Evolutionary conservation across 116 monocot genomes (phyloP), one percentile per base, ranked within the genome.

Genomic region (Posidonia oceanica): DNA sequence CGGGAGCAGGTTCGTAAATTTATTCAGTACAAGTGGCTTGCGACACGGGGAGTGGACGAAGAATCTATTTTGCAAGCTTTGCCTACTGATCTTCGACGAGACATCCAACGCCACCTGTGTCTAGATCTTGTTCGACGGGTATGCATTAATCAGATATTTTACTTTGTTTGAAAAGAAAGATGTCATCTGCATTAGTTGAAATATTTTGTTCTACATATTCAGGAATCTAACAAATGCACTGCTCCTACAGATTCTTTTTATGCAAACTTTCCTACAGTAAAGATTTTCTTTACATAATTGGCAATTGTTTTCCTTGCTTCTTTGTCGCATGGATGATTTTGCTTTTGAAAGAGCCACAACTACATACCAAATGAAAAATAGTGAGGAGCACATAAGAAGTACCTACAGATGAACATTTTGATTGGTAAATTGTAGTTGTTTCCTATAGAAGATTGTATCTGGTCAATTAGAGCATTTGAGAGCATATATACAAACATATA

Each of bases 21-120:
- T 80, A 73, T 84, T 38, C 93, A 86, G 59, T 93, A 88, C 75
- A 88, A 86, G 39, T 93, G 93, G 93, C 76, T 88, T 62, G 88
- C 80, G 22, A 88, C 88, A 38, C 61, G 81, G 61, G 93, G 93
- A 63, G 93, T 93, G 36, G 86, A 93, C 54, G 93, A 93, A 74
- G 93, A 88, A 68, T 73, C 79, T 64, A 83, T 93, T 71, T 70
- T 93, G 38, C 80, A 69, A 67, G 73, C 82, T 38, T 75, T 93
- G 63, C 93, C 93, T 20, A 23, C 82, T 58, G 88, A 88, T 75
- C 93, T 93, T 74, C 82, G 88, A 57, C 73, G 88, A 77, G 93
- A 93, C 62, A 93, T 93, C 66, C 86, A 93, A 67, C 82, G 82
- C 41, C 93, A 93, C 80, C 79, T 93, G 10, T 93, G 86, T 79